Evolutionary conservation across 495 filamentous ascomycete genomes (phyloP), one percentile per base, ranked within the genome.

Genomic region (Aspergillus taichungensis): DNA sequence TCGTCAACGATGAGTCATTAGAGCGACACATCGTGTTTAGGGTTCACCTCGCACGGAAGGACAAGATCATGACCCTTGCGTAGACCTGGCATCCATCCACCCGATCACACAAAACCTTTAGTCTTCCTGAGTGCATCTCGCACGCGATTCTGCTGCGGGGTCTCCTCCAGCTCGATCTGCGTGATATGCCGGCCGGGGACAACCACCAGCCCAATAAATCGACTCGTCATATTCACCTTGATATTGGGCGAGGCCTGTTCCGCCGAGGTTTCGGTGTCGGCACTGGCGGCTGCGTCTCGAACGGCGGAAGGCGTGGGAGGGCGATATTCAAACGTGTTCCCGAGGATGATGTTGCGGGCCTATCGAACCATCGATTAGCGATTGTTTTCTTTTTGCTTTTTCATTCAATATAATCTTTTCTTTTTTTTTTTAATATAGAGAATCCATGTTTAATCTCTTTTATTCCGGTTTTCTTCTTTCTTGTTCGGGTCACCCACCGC

Each of bases 171-270:
- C 65, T 96, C 91, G 50, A 98, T 90, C 68, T 82, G 88, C 48
- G 73, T 80, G 49, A 98, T 87, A 56, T 89, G 73, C 50, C 84
- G 68, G 10, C 94, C 91, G 1, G 94, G 92, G 7, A 97, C 78
- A 6, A 95, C 90, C 30, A 98, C 83, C 6, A 97, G 70, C 0
- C 92, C 92, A 35, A 98, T 79, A 55, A 87, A 88, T 27, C 92
- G 78, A 51, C 82, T 86, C 10, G 79, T 85, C 80, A 95, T 85
- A 54, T 84, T 76, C 49, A 85, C 56, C 45, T 73, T 80, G 13
- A 87, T 46, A 32, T 55, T 59, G 39, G 47, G 47, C 14, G 50
- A 46, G 12, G 2, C 2, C 18, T 24, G 18, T 24, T 50, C 50
- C 9, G 47, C 55, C 42, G 59, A 40, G 29, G 47, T 53, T 36